Percentiles rank a stretch among this genome's conserved stretches.
Evolutionary conservation across 2,329 filamentous ascomycete species (phyloP).

Genomic region (Metarhizium anisopliae): DNA sequence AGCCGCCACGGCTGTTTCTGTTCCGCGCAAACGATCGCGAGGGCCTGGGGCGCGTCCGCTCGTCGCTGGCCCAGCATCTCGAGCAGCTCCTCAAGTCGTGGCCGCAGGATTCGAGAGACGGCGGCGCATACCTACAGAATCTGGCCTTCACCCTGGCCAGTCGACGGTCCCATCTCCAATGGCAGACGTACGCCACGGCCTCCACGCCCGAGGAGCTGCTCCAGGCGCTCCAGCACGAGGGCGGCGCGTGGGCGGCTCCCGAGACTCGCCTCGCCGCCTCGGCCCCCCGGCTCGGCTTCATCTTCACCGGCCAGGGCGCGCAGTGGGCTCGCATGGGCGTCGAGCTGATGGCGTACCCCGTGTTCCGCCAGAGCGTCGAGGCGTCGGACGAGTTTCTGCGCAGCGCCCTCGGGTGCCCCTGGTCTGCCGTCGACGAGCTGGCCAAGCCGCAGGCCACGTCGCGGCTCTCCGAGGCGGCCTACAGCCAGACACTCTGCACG

Average conservation of each 20-base stretch:
- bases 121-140: slow-evolving; percentile 29
- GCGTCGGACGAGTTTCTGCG: slow-evolving; percentile 17
- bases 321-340: slow-evolving; percentile 29
- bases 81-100: not conserved
- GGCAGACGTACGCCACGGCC: slow-evolving; percentile 34
- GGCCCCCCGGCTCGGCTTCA: slow-evolving; percentile 18
- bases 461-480: slow-evolving; percentile 26
- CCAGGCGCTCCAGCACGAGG: slow-evolving; percentile 28
- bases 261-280: slow-evolving; percentile 9
- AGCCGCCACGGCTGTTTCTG: slow-evolving; percentile 32
- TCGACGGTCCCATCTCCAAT: slow-evolving; percentile 33
- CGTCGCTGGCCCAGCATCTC: not conserved
- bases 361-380: slow-evolving; percentile 21
- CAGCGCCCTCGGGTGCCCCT: slow-evolving; percentile 24
- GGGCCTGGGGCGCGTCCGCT: slow-evolving; percentile 20
- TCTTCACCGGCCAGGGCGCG: slow-evolving; percentile 32
- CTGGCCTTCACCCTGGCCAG: slow-evolving; percentile 39
- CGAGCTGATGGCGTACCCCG: slow-evolving; percentile 26
- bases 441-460: slow-evolving; percentile 23
- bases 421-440: slow-evolving; percentile 29
- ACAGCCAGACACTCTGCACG: slow-evolving; percentile 35
- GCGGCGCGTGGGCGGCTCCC: not conserved
- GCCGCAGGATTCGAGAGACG: not conserved
- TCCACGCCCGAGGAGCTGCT: slow-evolving; percentile 35
- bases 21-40: slow-evolving; percentile 22